Base-by-base conservation (phyloP, 352 stramenopile genomes). In the Pythium phragmiticola region DNA sequence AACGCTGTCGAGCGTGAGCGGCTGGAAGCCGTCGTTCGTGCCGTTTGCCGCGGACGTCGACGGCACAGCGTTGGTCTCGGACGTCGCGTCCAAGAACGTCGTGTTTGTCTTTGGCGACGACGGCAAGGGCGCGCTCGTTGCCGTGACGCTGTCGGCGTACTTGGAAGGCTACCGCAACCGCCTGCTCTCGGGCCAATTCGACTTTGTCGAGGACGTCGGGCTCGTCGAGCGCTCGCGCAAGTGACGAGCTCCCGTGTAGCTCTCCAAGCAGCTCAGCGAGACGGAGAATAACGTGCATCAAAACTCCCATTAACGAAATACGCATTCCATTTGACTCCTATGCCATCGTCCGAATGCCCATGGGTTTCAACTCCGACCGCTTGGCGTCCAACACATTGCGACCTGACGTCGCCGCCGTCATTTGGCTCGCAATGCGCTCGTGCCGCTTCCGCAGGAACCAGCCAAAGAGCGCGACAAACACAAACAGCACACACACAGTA, bases 131-230 rank as follows among this genome's bases (percentile, higher is more conserved):
- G 59, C 73, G 4, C 63, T 87, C 16, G 51, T 92, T 28, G 78
- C 70, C 3, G 42, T 75, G 0, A 80, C 84, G 55, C 71, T 95
- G 14, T 72, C 83, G 41, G 69, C 89, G 43, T 94, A 84, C 63
- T 69, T 95, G 39, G 87, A 95, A 45, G 76, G 71, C 41, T 95
- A 91, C 63, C 77, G 84, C 52, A 92, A 93, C 75, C 73, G 78
- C n/a, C 72, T 95, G 55, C 70, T 95, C 26, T 91, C 83, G 0
- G 81, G 81, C 26, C 81, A 91, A 30, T 93, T 87, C 52, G 84
- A 94, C 68, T 95, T 86, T 57, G 75, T 95, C 43, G 82, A 93
- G 33, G 87, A 89, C 59, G 75, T 92, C n/a, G 87, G 84, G 2
- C 63, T 94, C 52, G 80, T 94, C 39, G 83, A 95, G 64, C 82